Evolutionary conservation across 225 moss, liverwort and hornwort genomes (phyloP), one percentile per base, ranked within the genome.

Genomic region (Sphagnum tenellum): DNA sequence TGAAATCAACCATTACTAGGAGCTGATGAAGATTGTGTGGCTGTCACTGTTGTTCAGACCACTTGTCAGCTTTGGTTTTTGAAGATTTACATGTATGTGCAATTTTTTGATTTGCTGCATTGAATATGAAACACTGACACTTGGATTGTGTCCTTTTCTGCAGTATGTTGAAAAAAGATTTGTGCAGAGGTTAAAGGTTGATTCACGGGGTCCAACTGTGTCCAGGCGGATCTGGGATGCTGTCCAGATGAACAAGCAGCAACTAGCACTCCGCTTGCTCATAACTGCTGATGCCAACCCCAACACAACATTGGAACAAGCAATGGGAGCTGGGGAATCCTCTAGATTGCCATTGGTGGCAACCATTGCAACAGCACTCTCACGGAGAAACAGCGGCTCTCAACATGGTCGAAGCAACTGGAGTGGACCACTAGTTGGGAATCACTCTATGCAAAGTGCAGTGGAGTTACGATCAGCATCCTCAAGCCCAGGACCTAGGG

Each of bases 91-190:
- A 29, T 29, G 29, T 29, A 29, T 29, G 29, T 29, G 29, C 29
- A 0, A 29, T 29, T 29, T 29, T 29, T 29, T 29, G 29, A 29
- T 29, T 29, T 29, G 29, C 29, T 29, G 29, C 29, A 29, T 29
- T 29, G 29, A 29, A 29, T 29, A 29, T 29, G 29, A 29, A 29
- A 29, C 29, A 29, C 29, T 29, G 29, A 29, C 29, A 29, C 47
- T 64, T 46, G 64, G 57, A 64, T 60, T 12, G 0, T 63, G 60
- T 58, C 66, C 54, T 67, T 60, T 50, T 65, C 48, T 68, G 80
- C 91, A 94, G 83, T 94, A 94, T 71, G 84, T 91, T 44, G 94
- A 89, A 64, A 89, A 69, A 69, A 76, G 82, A 59, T 94, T 88
- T 44, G 74, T 90, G 52, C 75, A 76, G 68, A 85, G 75, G 67